Evolutionary conservation across 148 eudicot genomes (phyloP).

Genomic region (Heliosperma pusillum): DNA sequence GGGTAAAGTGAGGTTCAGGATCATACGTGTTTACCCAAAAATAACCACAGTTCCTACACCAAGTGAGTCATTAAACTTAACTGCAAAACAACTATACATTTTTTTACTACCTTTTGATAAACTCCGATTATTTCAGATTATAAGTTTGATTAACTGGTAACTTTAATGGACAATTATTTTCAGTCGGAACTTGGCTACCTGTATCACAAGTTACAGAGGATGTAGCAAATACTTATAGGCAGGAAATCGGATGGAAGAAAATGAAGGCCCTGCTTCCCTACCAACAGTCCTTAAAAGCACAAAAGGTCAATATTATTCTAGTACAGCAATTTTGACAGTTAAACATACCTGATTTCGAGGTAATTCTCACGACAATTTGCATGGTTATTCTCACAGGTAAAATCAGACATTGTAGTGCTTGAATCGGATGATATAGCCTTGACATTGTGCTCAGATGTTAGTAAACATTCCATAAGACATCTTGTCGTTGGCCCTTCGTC

Average conservation of each 20-base stretch:
- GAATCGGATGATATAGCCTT: constrained; percentile 69
- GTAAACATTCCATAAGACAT: constrained; percentile 34
- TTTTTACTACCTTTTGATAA: background rate
- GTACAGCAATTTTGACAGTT: background rate
- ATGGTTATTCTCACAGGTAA: constrained; percentile 40
- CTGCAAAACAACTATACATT: background rate
- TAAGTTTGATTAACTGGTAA: constrained; percentile 10
- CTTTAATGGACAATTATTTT: background rate
- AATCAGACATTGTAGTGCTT: constrained; percentile 56
- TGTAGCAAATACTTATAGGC: constrained; percentile 45
- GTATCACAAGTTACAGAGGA: constrained; percentile 69
- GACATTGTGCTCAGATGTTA: constrained; percentile 43
- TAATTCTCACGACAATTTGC: constrained; percentile 1
- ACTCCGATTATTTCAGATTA: background rate
- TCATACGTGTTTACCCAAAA: constrained; percentile 66
- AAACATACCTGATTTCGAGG: constrained; percentile 1
- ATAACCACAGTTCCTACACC: constrained; percentile 75
- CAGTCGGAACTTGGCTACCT: constrained; percentile 74
- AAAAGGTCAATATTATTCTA: constrained; percentile 37
- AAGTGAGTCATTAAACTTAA: constrained; percentile 42
- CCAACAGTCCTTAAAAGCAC: constrained; percentile 39
- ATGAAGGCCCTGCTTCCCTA: constrained; percentile 56
- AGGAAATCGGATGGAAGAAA: constrained; percentile 61
- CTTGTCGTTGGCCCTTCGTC: constrained; percentile 85
- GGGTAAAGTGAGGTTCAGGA: constrained; percentile 55